Conservation (phyloP, 2,329 filamentous ascomycete species). For the Cryphonectria japonica region DNA sequence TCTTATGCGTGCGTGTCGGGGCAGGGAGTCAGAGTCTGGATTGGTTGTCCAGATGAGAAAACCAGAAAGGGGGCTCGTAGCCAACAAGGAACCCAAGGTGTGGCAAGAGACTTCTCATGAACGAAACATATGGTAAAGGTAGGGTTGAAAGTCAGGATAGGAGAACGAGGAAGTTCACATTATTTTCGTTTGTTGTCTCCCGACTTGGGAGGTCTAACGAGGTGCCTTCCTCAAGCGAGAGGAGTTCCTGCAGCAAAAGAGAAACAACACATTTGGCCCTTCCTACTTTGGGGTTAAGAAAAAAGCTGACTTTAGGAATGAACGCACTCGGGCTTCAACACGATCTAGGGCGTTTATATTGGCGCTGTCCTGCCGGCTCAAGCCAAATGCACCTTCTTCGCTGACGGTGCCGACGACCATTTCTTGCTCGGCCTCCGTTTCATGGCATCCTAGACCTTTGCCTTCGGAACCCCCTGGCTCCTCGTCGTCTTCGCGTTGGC, state of each 20-base stretch:
- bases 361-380: neutral
- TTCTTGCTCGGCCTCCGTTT: neutral
- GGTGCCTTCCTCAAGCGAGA: slow-evolving; percentile 7
- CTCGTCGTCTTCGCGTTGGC: neutral
- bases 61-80: neutral
- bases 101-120: neutral
- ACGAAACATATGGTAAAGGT: too few species aligned
- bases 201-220: neutral
- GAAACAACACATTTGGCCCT: neutral
- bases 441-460: neutral
- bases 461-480: neutral
- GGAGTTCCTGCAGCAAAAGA: neutral
- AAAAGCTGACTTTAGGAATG: neutral
- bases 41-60: neutral
- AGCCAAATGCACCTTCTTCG: neutral
- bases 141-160: neutral
- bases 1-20: neutral
- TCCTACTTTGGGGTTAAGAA: neutral
- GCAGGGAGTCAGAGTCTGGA: neutral
- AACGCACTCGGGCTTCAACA: neutral
- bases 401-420: neutral
- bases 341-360: neutral
- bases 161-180: neutral
- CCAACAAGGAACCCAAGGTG: slow-evolving; percentile 9
- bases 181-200: neutral